phyloP scores from a whole-genome alignment of 2,329 filamentous ascomycete species.

The Verticillium albo-atrum region DNA sequence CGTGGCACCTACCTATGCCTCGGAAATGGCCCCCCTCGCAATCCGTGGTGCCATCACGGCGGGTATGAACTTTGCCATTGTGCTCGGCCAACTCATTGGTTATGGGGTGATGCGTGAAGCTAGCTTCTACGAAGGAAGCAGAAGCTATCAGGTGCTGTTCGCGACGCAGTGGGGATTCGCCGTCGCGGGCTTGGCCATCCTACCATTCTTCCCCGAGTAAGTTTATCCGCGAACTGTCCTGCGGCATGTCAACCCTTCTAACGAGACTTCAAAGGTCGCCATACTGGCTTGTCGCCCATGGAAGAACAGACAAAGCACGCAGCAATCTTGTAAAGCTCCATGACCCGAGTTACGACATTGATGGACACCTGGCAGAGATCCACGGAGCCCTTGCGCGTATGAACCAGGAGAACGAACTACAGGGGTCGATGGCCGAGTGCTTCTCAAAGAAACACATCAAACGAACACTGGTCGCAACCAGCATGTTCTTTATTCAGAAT shows the following conservation, averaged over 20 bases:
- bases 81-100: slow-evolving; percentile 7
- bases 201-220: slow-evolving; percentile 27
- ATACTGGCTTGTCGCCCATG: too few species aligned
- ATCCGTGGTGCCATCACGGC: slow-evolving; percentile 18
- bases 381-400: slow-evolving; percentile 3
- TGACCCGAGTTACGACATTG: slow-evolving; percentile 18
- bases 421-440: slow-evolving; percentile 3
- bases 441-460: not conserved
- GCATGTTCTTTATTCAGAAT: slow-evolving; percentile 23
- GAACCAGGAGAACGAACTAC: not conserved
- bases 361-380: slow-evolving; percentile 24
- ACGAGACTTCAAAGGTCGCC: too few species aligned
- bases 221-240: slow-evolving; percentile 16
- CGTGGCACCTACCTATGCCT: slow-evolving; percentile 15
- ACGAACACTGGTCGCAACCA: slow-evolving; percentile 18
- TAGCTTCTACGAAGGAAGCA: slow-evolving; percentile 15
- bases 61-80: slow-evolving; percentile 16
- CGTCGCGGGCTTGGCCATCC: slow-evolving; percentile 17
- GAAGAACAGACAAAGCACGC: slow-evolving; percentile 19
- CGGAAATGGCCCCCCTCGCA: slow-evolving; percentile 17
- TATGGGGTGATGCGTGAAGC: slow-evolving; percentile 17
- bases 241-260: not conserved
- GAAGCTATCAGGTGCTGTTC: slow-evolving; percentile 21
- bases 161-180: slow-evolving; percentile 26
- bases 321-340: slow-evolving; percentile 24